Evolutionary conservation across 1,284 basidiomycete species (phyloP), one percentile per base, ranked within the genome.

Genomic region (Apiotrichum akiyoshidainum): DNA sequence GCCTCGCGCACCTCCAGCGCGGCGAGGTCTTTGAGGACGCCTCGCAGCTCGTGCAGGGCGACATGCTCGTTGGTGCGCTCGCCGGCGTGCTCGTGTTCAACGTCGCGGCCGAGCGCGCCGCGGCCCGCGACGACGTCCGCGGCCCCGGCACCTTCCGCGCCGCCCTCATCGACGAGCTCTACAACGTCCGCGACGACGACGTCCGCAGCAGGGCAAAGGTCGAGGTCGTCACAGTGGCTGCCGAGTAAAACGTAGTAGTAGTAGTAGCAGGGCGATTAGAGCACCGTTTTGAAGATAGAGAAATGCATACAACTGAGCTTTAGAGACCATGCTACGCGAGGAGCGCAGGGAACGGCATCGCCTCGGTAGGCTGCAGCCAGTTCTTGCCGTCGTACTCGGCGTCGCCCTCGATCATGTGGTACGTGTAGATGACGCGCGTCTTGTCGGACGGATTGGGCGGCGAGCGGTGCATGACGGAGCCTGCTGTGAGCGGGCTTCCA

Each of bases 141-240:
- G 94, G 93, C 0, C 87, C 91, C 5, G 92, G 91, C 45, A 90
- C 91, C 0, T 96, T 97, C 80, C 78, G 95, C 22, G 83, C 90
- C 19, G 90, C 88, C 0, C 79, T 97, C 55, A 88, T 97, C 41
- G 93, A 97, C 70, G 87, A 87, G 68, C 78, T 95, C 48, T 86
- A 84, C 67, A 77, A 80, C 14, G 76, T 93, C 55, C 83, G 82
- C 8, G 80, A 86, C 0, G 83, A 85, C 31, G 82, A 78, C 13
- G 68, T 91, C 11, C 67, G 69, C 19, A 60, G 79, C 46, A 69
- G 76, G 22, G 85, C 84, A 2, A 85, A 82, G 60, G 73, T 91
- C 19, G 67, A 74, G 60, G 60, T 76, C 14, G 26, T 71, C 21
- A 21, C n/a, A 1, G 42, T 21, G 10, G 19, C 8, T 11, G 42